Percentiles rank a stretch among this genome's conserved stretches.
Conservation (phyloP, 108 stramenopile species). For the Fragilariopsis cylindrus region DNA sequence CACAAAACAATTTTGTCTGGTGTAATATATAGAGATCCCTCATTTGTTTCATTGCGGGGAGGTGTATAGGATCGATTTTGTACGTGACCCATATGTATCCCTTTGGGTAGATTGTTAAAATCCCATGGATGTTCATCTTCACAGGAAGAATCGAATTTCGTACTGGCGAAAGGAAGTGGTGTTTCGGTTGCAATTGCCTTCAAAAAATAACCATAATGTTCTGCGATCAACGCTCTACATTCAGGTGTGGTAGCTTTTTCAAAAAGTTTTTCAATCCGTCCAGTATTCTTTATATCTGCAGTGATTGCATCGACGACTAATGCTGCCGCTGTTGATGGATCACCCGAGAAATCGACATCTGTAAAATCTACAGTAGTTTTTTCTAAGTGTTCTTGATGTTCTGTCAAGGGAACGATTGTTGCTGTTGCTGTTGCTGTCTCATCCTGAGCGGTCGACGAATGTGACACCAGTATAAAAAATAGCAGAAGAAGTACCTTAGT, state of each 20-base stretch:
- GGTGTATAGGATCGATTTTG: slow-evolving; percentile 83
- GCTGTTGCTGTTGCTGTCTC: slow-evolving; percentile 7
- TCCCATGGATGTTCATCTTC: slow-evolving; percentile 51
- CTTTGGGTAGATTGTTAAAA: slow-evolving; percentile 72
- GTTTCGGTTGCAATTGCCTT: slow-evolving; percentile 77
- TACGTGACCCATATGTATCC: slow-evolving; percentile 52
- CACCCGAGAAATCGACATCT: slow-evolving; percentile 28
- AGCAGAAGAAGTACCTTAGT: neutral
- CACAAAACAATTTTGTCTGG: slow-evolving; percentile 66
- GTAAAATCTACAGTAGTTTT: slow-evolving; percentile 16
- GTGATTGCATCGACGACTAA: slow-evolving; percentile 14
- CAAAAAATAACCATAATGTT: slow-evolving; percentile 70
- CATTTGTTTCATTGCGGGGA: slow-evolving; percentile 52
- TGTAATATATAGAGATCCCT: slow-evolving; percentile 49
- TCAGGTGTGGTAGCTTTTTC: slow-evolving; percentile 70
- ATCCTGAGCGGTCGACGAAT: neutral
- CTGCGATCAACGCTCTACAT: slow-evolving; percentile 77
- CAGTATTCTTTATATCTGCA: slow-evolving; percentile 5
- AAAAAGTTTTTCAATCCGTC: slow-evolving; percentile 53
- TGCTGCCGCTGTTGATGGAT: slow-evolving; percentile 22
- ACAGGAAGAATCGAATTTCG: slow-evolving; percentile 57
- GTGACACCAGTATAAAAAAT: neutral
- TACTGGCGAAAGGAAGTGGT: slow-evolving; percentile 64
- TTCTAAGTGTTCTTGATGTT: slow-evolving; percentile 8
- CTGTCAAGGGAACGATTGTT: slow-evolving; percentile 12